Evolutionary conservation across 257 asterid genomes (phyloP).

Genomic region (Capsicum chinense): DNA sequence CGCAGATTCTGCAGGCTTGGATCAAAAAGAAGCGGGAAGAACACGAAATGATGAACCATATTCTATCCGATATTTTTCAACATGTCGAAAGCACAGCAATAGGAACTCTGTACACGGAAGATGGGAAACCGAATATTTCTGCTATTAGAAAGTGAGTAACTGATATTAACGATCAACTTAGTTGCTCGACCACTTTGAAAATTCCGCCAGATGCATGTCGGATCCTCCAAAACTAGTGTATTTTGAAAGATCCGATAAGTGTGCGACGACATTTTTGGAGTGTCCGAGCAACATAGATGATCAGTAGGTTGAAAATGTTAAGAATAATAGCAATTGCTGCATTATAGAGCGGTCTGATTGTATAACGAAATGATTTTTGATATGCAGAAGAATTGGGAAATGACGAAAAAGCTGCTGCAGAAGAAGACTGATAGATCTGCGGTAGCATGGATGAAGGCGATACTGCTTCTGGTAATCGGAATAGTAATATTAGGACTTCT

Average conservation of each 20-base stretch:
- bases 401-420: slow-evolving; percentile 52
- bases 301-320: neutral
- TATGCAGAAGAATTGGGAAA: slow-evolving; percentile 69
- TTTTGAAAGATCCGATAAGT: neutral
- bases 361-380: neutral
- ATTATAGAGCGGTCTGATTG: neutral
- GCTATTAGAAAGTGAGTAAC: slow-evolving; percentile 52
- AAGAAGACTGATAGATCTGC: slow-evolving; percentile 50
- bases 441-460: slow-evolving; percentile 57
- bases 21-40: slow-evolving; percentile 66
- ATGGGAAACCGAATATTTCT: slow-evolving; percentile 54
- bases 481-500: slow-evolving; percentile 51
- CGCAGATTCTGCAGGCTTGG: slow-evolving; percentile 43
- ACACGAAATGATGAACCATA: slow-evolving; percentile 52
- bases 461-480: slow-evolving; percentile 51
- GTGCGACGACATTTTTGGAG: neutral
- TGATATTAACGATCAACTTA: neutral
- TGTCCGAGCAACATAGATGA: neutral
- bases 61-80: slow-evolving; percentile 48
- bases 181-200: neutral
- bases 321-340: neutral
- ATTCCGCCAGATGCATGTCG: neutral
- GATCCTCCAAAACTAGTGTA: neutral
- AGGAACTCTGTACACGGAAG: slow-evolving; percentile 50
- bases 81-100: slow-evolving; percentile 42